Percentiles rank a stretch among this genome's conserved stretches.
Conservation (phyloP, 2,329 filamentous ascomycete species). For the Magnaporthiopsis incrustans region DNA sequence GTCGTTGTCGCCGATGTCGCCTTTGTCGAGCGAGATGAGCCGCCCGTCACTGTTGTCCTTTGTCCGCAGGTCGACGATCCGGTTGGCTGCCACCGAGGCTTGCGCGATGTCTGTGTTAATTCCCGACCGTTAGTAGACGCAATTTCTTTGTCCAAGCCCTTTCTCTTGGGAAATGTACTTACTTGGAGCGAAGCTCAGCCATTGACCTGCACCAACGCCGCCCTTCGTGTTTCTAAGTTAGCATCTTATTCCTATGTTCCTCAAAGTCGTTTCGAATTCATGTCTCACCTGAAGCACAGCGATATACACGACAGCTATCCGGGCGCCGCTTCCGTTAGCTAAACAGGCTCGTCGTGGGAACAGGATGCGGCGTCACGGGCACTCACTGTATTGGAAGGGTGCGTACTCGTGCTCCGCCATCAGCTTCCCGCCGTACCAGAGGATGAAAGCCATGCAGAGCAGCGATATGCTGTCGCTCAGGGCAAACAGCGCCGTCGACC, state of each 20-base stretch:
- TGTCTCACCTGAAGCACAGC: conserved; percentile 22
- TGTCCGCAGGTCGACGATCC: conserved; percentile 22
- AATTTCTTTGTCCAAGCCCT: neutral
- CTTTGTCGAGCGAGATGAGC: conserved; percentile 18
- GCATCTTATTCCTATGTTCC: neutral
- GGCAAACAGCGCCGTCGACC: conserved; percentile 25
- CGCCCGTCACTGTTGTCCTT: conserved; percentile 16
- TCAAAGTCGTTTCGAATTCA: neutral
- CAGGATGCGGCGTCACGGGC: neutral
- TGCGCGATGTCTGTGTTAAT: conserved; percentile 21
- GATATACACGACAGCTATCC: conserved; percentile 23
- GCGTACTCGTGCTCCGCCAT: conserved; percentile 23
- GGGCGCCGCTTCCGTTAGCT: neutral
- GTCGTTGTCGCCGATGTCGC: conserved; percentile 19
- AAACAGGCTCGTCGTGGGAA: neutral
- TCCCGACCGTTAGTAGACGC: neutral
- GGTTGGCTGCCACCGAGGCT: conserved; percentile 21
- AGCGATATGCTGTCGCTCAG: conserved; percentile 39
- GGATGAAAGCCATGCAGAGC: conserved; percentile 49
- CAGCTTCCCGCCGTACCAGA: conserved; percentile 37
- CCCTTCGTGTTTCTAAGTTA: conserved; percentile 13
- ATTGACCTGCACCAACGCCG: conserved; percentile 23
- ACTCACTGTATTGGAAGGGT: conserved; percentile 22
- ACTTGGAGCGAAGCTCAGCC: conserved; percentile 25
- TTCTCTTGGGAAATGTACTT: conserved; percentile 7